These are phyloP conservation scores for Pseudocercospora musae DNA, from an alignment of 2,329 filamentous ascomycete species.

Conservation along the genomic window DNA sequence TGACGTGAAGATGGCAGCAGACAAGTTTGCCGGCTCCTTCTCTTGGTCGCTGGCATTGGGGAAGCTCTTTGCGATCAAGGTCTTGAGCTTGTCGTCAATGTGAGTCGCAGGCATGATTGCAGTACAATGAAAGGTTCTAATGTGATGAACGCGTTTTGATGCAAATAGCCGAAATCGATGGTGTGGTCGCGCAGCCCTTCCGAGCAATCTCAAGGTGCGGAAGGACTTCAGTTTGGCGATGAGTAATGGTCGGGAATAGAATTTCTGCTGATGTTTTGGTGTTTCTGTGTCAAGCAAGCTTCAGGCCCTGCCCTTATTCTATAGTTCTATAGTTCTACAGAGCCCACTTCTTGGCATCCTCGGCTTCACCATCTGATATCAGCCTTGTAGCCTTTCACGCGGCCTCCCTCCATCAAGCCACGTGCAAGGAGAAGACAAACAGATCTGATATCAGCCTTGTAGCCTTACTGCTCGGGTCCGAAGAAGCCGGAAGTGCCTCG, in stretches of 20 bases:
- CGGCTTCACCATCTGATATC: too few species aligned
- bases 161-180: neutral
- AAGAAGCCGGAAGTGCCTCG: neutral
- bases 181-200: constrained; percentile 16
- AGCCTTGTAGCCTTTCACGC: neutral
- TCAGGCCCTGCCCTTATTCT: neutral
- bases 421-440: neutral
- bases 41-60: constrained; percentile 32
- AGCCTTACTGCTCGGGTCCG: neutral
- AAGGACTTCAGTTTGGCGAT: constrained; percentile 30
- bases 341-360: neutral
- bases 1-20: constrained; percentile 33
- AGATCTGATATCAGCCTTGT: neutral
- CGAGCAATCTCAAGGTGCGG: constrained; percentile 22
- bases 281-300: neutral
- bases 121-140: constrained; percentile 1
- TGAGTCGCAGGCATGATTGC: constrained; percentile 31
- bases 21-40: constrained; percentile 35
- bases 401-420: neutral
- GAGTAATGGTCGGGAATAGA: too few species aligned
- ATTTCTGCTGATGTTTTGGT: neutral
- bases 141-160: neutral
- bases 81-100: constrained; percentile 34
- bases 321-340: too few species aligned
- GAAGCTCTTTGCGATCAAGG: constrained; percentile 34